These are phyloP conservation scores for Sclerotinia glacialis DNA, from an alignment of 2,329 filamentous ascomycete genomes.

Conservation along the genomic window DNA sequence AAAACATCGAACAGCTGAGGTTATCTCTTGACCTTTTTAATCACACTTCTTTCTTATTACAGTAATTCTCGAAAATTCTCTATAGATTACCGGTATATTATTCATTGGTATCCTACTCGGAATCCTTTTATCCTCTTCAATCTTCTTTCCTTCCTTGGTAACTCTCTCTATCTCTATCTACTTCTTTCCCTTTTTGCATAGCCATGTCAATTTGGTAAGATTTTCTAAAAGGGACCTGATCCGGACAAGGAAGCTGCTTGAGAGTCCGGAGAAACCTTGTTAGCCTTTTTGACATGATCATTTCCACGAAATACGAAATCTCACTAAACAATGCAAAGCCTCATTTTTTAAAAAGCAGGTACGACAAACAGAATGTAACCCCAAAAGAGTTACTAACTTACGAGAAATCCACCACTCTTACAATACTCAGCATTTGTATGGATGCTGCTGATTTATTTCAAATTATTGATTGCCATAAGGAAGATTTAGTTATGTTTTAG, in stretches of 20 bases:
- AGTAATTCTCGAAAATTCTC: background rate
- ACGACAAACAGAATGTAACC: background rate
- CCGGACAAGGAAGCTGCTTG: conserved; percentile 8
- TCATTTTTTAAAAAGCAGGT: background rate
- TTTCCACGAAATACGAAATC: background rate
- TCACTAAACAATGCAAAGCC: conserved; percentile 9
- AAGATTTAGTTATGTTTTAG: background rate
- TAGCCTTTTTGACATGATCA: background rate
- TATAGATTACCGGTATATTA: background rate
- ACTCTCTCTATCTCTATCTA: background rate
- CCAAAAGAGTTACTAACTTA: background rate
- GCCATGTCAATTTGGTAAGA: background rate
- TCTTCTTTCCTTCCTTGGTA: background rate
- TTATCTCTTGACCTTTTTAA: background rate
- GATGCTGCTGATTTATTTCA: background rate
- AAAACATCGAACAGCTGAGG: conserved; percentile 4
- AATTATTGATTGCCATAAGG: background rate
- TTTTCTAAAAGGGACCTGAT: background rate
- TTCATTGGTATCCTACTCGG: background rate
- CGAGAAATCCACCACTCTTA: background rate
- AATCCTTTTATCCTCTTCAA: background rate
- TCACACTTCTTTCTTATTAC: conserved; percentile 3
- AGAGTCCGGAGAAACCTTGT: conserved; percentile 20
- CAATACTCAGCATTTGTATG: too few species aligned
- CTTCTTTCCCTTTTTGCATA: background rate